Evolutionary conservation across 2,329 filamentous ascomycete species (phyloP), one percentile per base, ranked within the genome.

Genomic region (Fusarium sp.): DNA sequence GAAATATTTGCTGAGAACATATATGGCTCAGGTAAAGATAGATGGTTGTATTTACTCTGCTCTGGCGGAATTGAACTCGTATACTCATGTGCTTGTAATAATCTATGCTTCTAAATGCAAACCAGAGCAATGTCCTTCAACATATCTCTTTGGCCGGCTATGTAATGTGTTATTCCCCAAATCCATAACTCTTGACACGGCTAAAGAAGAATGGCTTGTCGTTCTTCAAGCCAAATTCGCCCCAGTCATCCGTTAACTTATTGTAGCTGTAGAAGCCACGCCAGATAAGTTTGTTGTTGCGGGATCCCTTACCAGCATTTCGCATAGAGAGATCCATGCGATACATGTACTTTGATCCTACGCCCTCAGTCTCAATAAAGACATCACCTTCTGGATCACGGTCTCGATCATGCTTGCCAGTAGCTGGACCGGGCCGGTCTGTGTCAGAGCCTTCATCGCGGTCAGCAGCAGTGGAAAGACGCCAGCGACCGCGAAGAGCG

Each of bases 181-280:
- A 77, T 0, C 89, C 89, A 72, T 91, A 92, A 72, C 89, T 90
- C 81, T 85, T 88, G 8, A 93, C 91, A 18, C 91, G 84, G 78
- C 90, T 92, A 75, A 92, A 93, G 79, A 91, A 90, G 78, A 89
- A 93, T 1, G 90, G 86, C 81, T 90, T 91, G 64, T 91, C 86
- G 74, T 92, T 89, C 80, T 87, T 88, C 44, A 91, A 81, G 20
- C 83, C 82, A 82, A 98, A 98, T 83, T 94, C 92, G 8, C 88
- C 94, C 93, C 94, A 96, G 82, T 98, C 95, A 80, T 97, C 95
- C 13, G 94, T 97, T 78, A 97, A 82, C 75, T 90, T 89, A 80
- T 98, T 97, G 80, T 97, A 96, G 84, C 92, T 96, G 90, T 94
- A 97, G 80, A 95, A 98, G 2, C 93, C 92, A 77, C 93, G 92